Evolutionary conservation across 176 grass and related monocot species (phyloP).

Genomic region (Eragrostis nindensis): DNA sequence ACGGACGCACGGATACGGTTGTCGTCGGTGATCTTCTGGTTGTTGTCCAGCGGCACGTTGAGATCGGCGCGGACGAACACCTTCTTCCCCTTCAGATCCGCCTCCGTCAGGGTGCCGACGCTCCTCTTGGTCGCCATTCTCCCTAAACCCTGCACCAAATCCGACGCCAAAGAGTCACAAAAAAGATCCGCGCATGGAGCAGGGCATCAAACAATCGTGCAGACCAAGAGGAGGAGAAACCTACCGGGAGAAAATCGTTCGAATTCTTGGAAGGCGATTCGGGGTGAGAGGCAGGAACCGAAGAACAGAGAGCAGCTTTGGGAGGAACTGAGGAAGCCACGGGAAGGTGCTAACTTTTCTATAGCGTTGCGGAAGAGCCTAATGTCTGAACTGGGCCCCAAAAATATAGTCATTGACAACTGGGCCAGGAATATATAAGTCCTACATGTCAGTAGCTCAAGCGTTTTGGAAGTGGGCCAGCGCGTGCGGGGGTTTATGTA

Average conservation of each 20-base stretch:
- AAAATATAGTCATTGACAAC: background rate
- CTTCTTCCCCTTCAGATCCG: conserved; percentile 80
- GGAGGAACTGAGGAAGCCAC: conserved; percentile 21
- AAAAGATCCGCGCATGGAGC: background rate
- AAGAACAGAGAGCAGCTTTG: background rate
- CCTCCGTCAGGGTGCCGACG: conserved; percentile 57
- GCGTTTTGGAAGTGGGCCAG: background rate
- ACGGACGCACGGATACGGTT: conserved; percentile 79
- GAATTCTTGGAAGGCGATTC: background rate
- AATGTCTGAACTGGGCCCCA: background rate
- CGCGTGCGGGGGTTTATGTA: background rate
- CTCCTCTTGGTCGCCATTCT: conserved; percentile 80
- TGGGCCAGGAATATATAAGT: background rate
- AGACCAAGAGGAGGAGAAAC: background rate
- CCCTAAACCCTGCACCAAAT: conserved; percentile 41
- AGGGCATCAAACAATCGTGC: background rate
- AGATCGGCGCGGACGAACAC: conserved; percentile 82
- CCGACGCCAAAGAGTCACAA: background rate
- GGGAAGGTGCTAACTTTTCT: conserved; percentile 30
- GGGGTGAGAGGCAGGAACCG: background rate
- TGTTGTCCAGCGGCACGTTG: conserved; percentile 81
- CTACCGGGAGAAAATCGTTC: conserved; percentile 8
- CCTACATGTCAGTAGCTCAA: background rate
- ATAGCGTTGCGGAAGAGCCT: background rate
- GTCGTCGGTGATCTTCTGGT: conserved; percentile 77